Percentiles rank a stretch among this genome's conserved stretches.
Evolutionary conservation across 108 stramenopile genomes (phyloP).

Genomic region (Cyclotella atomus): DNA sequence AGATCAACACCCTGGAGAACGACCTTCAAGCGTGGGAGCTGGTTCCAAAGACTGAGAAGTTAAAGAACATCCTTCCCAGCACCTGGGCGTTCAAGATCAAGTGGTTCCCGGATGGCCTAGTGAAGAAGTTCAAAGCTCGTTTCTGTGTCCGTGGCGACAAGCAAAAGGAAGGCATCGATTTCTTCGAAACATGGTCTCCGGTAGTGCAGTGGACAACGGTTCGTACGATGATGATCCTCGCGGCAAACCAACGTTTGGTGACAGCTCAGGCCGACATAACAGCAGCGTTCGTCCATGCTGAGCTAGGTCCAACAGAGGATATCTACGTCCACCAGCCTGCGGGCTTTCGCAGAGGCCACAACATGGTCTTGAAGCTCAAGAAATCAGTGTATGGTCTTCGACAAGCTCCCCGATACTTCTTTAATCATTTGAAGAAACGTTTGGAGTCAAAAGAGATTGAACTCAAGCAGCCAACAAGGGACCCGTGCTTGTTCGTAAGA

Average conservation of each 20-base stretch:
- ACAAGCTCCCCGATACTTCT: conserved; percentile 50
- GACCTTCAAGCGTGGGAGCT: conserved; percentile 25
- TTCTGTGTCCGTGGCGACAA: conserved; percentile 50
- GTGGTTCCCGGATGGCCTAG: conserved; percentile 49
- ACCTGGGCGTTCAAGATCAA: conserved; percentile 59
- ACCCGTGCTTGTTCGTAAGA: conserved; percentile 52
- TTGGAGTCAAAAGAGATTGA: conserved; percentile 13
- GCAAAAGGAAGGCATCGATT: conserved; percentile 37
- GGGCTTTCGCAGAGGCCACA: conserved; percentile 9
- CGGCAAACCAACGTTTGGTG: not conserved
- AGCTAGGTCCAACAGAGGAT: conserved; percentile 24
- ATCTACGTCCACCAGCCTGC: conserved; percentile 51
- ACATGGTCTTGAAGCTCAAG: conserved; percentile 26
- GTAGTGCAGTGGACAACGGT: conserved; percentile 55
- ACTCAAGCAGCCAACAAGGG: conserved; percentile 21
- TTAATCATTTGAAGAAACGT: conserved; percentile 14
- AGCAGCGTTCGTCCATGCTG: conserved; percentile 58
- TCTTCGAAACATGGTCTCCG: conserved; percentile 53
- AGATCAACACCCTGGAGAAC: conserved; percentile 25
- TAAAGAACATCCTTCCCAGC: conserved; percentile 39
- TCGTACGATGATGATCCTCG: conserved; percentile 30
- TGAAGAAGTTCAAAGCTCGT: conserved; percentile 57
- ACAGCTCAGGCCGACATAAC: conserved; percentile 39
- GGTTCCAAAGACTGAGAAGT: not conserved
- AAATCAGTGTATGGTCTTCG: conserved; percentile 43